Conservation (phyloP, 768 basidiomycete species). For the Roridomyces roridus region DNA sequence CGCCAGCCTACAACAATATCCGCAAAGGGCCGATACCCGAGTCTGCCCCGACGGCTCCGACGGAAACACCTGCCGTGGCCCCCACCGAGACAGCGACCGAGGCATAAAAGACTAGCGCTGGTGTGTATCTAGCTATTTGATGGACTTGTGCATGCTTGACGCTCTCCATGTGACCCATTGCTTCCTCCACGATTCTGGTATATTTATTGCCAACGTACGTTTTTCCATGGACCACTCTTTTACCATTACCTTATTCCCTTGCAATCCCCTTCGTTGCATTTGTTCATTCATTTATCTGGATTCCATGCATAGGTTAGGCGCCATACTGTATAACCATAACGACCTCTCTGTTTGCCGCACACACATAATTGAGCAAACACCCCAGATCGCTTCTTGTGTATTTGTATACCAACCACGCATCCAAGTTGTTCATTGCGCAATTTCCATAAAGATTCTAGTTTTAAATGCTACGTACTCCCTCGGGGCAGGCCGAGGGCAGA, state of each 20-base stretch:
- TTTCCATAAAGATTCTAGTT: too few relatives aligned
- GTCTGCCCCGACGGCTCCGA: not conserved
- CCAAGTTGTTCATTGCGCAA: too few relatives aligned
- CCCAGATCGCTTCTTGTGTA: too few relatives aligned
- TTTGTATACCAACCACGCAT: too few relatives aligned
- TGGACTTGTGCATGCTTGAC: not conserved
- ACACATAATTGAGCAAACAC: too few relatives aligned
- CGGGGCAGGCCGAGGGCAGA: too few relatives aligned
- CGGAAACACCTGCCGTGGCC: not conserved
- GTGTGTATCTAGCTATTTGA: not conserved
- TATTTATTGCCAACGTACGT: not conserved
- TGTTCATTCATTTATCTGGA: too few relatives aligned
- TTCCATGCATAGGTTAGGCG: too few relatives aligned
- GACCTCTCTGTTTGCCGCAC: too few relatives aligned
- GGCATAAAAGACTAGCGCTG: not conserved
- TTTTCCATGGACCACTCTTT: not conserved
- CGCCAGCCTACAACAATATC: slow-evolving; percentile 82
- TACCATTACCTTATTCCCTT: not conserved
- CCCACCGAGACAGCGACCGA: not conserved
- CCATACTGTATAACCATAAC: too few relatives aligned
- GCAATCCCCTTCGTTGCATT: not conserved
- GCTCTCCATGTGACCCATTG: not conserved
- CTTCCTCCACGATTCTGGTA: not conserved
- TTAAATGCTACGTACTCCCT: too few relatives aligned
- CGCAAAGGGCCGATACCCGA: slow-evolving; percentile 25